phyloP scores from a whole-genome alignment of 176 grass and related monocot genomes.

The Luzula sylvatica region DNA sequence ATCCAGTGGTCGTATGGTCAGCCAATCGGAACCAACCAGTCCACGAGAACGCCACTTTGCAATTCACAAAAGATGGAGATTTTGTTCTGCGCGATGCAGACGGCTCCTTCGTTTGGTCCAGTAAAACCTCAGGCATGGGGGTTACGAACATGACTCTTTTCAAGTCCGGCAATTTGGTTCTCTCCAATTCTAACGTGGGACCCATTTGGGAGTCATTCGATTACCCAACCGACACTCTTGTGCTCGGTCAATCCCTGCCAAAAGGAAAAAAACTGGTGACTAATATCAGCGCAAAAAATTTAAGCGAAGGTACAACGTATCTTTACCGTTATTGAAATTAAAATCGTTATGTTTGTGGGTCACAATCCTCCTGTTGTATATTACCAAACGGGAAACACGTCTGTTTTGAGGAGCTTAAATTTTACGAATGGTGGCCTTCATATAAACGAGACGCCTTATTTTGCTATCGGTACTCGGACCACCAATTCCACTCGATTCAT shows the following conservation, averaged over 20 bases:
- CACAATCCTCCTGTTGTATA: no score
- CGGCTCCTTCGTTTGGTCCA: background rate
- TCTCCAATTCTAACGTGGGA: background rate
- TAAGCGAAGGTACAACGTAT: no score
- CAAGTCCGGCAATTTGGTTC: background rate
- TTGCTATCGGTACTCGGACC: no score
- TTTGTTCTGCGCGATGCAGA: background rate
- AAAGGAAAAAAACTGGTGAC: background rate
- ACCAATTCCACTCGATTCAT: no score
- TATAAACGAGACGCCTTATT: no score
- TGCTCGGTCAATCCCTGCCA: background rate
- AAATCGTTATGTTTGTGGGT: background rate
- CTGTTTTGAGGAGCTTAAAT: no score
- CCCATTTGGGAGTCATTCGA: background rate
- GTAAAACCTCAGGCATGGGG: background rate
- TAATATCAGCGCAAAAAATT: background rate
- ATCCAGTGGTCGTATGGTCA: background rate
- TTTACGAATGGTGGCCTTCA: no score
- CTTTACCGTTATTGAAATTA: background rate
- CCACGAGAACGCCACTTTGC: background rate
- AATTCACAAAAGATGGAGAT: background rate
- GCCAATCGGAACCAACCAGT: background rate
- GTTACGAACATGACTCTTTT: background rate
- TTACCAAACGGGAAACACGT: no score
- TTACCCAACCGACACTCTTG: background rate